These are phyloP conservation scores for Leccinum subtestaceum DNA, from an alignment of 768 basidiomycete species.

Conservation along the genomic window DNA sequence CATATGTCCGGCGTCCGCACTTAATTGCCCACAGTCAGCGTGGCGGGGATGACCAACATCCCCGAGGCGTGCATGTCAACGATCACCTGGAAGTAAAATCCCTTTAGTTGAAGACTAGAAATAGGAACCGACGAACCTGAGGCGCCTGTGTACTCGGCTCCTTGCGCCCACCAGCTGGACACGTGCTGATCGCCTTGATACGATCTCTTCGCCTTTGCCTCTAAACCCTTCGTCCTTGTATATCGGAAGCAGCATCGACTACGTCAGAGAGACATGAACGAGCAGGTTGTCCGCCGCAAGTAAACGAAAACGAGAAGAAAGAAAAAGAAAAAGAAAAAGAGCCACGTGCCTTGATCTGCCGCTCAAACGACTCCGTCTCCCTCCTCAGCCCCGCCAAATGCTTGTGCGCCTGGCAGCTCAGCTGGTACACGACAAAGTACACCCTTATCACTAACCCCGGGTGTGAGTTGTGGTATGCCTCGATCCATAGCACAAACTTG, in stretches of 20 bases:
- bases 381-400: constrained; percentile 84
- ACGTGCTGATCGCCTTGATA: constrained; percentile 78
- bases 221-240: constrained; percentile 55
- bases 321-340: background rate
- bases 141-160: constrained; percentile 64
- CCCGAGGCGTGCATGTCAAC: constrained; percentile 92
- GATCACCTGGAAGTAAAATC: constrained; percentile 60
- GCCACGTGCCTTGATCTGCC: constrained; percentile 78
- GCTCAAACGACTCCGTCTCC: constrained; percentile 93
- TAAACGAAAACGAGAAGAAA: background rate
- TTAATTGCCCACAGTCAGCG: constrained; percentile 94
- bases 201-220: constrained; percentile 48
- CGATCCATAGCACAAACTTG: constrained; percentile 88
- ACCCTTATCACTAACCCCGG: constrained; percentile 83
- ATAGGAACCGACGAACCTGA: constrained; percentile 38
- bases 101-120: background rate
- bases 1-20: constrained; percentile 93
- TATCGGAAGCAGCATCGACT: constrained; percentile 91
- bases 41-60: constrained; percentile 80
- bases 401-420: constrained; percentile 93
- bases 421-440: constrained; percentile 93
- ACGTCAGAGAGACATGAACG: background rate
- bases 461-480: constrained; percentile 86
- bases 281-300: background rate
- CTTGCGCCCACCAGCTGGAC: constrained; percentile 83